Evolutionary conservation across 2,329 filamentous ascomycete species (phyloP).

Genomic region (Leptographium galeiforme): DNA sequence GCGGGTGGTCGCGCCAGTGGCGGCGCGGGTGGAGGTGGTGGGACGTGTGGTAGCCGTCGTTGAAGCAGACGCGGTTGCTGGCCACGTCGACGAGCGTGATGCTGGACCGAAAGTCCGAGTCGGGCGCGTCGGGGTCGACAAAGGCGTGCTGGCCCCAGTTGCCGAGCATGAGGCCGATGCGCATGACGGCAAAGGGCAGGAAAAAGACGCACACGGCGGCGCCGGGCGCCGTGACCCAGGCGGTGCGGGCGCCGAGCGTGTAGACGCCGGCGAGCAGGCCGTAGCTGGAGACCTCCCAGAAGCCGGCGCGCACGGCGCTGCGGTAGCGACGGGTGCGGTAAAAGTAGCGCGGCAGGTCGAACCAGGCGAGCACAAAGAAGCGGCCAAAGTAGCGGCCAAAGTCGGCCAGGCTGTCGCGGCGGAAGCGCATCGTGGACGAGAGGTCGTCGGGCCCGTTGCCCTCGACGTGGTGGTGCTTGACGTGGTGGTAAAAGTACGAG

Average conservation of each 20-base stretch:
- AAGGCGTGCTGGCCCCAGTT: conserved; percentile 81
- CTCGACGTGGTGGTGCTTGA: conserved; percentile 77
- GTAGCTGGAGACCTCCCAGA: conserved; percentile 50
- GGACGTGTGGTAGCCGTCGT: conserved; percentile 71
- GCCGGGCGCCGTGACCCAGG: conserved; percentile 27
- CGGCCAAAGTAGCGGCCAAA: conserved; percentile 61
- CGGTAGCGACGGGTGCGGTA: conserved; percentile 42
- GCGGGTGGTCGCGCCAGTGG: conserved; percentile 71
- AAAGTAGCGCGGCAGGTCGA: conserved; percentile 66
- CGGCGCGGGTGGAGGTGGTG: conserved; percentile 67
- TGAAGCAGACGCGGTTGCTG: conserved; percentile 70
- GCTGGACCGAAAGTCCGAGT: conserved; percentile 66
- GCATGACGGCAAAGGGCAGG: conserved; percentile 51
- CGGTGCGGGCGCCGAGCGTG: conserved; percentile 17
- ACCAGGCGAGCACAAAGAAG: conserved; percentile 62
- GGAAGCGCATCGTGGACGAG: conserved; percentile 63
- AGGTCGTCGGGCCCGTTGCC: conserved; percentile 64
- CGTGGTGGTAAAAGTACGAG: conserved; percentile 73
- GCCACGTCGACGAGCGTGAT: conserved; percentile 69
- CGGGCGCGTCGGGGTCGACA: conserved; percentile 59
- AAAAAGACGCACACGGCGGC: conserved; percentile 53
- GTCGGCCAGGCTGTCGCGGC: conserved; percentile 52
- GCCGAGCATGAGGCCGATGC: conserved; percentile 63
- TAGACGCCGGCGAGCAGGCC: conserved; percentile 32
- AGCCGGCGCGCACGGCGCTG: conserved; percentile 40